Base-by-base conservation (phyloP, 805 yeast genomes). In the Saccharomycopsis schoenii region DNA sequence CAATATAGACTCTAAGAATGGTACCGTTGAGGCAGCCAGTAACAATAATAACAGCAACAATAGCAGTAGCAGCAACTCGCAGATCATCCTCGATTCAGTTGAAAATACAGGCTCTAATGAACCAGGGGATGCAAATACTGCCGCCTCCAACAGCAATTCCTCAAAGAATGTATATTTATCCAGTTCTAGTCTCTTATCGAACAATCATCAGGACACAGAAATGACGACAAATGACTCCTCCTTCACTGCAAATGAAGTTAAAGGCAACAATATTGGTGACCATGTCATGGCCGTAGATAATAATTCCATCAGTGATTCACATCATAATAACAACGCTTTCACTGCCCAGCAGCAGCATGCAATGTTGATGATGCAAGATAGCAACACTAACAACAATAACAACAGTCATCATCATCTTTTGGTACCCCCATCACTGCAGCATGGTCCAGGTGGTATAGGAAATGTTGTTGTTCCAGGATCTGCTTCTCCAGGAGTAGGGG, bases 401-500 rank as follows among this genome's bases (percentile, higher is more conserved):
- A 29, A 29, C 34, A 29, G 25, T 51, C 24, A 37, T 24, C 47
- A 25, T 39, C 34, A 36, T 19, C 36, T 42, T 17, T 21, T 47
- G 34, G 47, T 60, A 11, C 36, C 58, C n/a, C 21, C 50, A 19
- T 12, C 40, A 41, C 25, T 17, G 29, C 58, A 51, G 24, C 43
- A 50, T 21, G 21, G 15, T 29, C 34, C 25, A 52, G 19, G 59
- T 55, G 12, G 64, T 54, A 40, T 64, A 63, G 29, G 65, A 58
- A 24, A 61, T 59, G 52, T 47, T 14, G 52, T 47, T 25, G 34
- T 24, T 21, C 52, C 80, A 61, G 71, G 76, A 55, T 73, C 79
- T 10, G 76, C 83, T 42, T 82, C 78, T 67, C 81, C 82, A 39
- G 78, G 79, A 69, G 89, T 79, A 68, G 77, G 81, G 67, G 73